Percentiles rank a stretch among this genome's conserved stretches.
These are phyloP conservation scores for Collybia mongolica DNA, from an alignment of 768 basidiomycete species.

Conservation along the genomic window DNA sequence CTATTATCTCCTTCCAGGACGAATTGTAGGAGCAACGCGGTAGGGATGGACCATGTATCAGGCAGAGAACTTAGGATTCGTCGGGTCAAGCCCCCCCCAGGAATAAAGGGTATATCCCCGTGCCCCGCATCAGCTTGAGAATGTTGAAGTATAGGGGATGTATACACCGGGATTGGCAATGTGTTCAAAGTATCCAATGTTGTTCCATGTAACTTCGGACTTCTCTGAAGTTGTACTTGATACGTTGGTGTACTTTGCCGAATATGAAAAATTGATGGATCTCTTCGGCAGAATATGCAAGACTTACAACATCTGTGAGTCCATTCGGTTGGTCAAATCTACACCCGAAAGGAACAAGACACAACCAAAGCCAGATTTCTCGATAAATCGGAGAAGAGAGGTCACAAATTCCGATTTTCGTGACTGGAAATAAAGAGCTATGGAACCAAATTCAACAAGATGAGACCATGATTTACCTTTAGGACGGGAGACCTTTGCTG, in stretches of 20 bases:
- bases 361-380: constrained; percentile 43
- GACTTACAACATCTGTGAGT: constrained; percentile 75
- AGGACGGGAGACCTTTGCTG: constrained; percentile 81
- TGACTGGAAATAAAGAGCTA: constrained; percentile 36
- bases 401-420: constrained; percentile 68
- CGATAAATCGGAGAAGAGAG: constrained; percentile 56
- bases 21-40: constrained; percentile 65
- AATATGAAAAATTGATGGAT: background rate
- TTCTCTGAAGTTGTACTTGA: constrained; percentile 44
- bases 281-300: background rate
- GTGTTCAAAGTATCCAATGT: constrained; percentile 40
- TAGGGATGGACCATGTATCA: constrained; percentile 47
- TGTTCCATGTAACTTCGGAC: constrained; percentile 42
- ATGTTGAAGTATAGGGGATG: constrained; percentile 40
- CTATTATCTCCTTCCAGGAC: constrained; percentile 84
- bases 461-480: constrained; percentile 46
- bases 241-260: constrained; percentile 61
- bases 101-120: constrained; percentile 63
- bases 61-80: constrained; percentile 63
- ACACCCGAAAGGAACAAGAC: constrained; percentile 72
- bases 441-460: background rate
- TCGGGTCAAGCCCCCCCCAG: constrained; percentile 73
- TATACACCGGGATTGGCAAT: constrained; percentile 55
- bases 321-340: constrained; percentile 71
- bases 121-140: constrained; percentile 19